Evolutionary conservation across 2,329 filamentous ascomycete genomes (phyloP).

Genomic region (Reticulascus tulasneorum): DNA sequence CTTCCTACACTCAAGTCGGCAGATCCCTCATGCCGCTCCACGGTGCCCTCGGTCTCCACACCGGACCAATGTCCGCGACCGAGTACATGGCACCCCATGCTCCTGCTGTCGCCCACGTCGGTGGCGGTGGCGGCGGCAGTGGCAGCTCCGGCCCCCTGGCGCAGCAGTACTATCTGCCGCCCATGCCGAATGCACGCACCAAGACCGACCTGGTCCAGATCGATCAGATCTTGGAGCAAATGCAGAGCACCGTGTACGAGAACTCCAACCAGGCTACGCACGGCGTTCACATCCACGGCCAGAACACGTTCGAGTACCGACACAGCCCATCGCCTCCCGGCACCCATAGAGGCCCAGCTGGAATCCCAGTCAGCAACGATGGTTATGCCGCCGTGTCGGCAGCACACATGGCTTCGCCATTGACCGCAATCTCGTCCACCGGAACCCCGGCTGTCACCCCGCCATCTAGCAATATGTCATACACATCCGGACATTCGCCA

Average conservation of each 20-base stretch:
- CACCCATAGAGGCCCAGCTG: conserved; percentile 29
- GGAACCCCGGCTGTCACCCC: conserved; percentile 76
- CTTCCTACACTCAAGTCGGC: conserved; percentile 86
- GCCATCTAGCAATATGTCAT: conserved; percentile 70
- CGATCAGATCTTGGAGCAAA: conserved; percentile 91
- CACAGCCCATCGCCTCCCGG: conserved; percentile 51
- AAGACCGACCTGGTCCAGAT: conserved; percentile 93
- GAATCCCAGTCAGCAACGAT: conserved; percentile 29
- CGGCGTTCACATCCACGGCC: conserved; percentile 72
- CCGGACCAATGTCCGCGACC: conserved; percentile 39
- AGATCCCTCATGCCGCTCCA: conserved; percentile 82
- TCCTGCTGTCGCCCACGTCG: conserved; percentile 34
- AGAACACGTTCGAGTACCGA: conserved; percentile 59
- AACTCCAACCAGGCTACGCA: conserved; percentile 79
- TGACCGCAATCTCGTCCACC: conserved; percentile 54
- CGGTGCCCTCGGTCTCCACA: conserved; percentile 61
- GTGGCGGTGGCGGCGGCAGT: conserved; percentile 48
- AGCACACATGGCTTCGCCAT: conserved; percentile 58
- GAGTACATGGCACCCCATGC: conserved; percentile 48
- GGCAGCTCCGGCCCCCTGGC: conserved; percentile 56
- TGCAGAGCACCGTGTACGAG: conserved; percentile 95
- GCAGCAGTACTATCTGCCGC: conserved; percentile 82
- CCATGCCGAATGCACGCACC: conserved; percentile 82
- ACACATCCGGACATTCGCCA: conserved; percentile 74
- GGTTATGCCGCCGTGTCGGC: conserved; percentile 41